Evolutionary conservation across 805 yeast genomes (phyloP), one percentile per base, ranked within the genome.

Genomic region (Starmerella potacharoeniae): DNA sequence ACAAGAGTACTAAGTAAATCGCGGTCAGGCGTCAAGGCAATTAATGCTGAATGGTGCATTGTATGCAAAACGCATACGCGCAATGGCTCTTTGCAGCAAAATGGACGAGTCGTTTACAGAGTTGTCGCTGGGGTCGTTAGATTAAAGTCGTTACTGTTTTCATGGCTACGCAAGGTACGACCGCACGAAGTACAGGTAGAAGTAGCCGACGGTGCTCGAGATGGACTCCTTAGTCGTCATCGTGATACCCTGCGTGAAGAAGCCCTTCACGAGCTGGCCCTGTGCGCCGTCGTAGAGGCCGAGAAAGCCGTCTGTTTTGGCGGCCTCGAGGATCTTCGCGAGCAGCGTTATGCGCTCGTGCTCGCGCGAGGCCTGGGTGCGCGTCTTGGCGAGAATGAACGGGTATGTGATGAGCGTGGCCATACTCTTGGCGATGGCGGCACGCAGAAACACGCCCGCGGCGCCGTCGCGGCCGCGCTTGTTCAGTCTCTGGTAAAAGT

Each of bases 371-470:
- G 68, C 59, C 65, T 88, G 96, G 46, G 85, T 69, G 60, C 93
- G 75, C 1, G 95, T 78, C 62, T 84, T 77, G 3, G 86, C 68
- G 50, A 87, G 79, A 65, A 88, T 95, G 33, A 83, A 72, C 0
- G 96, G 96, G 65, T 89, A 89, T 61, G 87, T 78, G 1, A 80
- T 65, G 6, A 81, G 61, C 55, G 85, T 80, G 17, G 95, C 80
- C 3, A 81, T 62, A 64, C 83, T 76, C 64, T 87, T 88, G 16
- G 93, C 79, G 2, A 73, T 53, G 0, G 88, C 82, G 22, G 93
- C 83, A 4, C 85, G 73, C n/a, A 76, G 71, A 11, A 87, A 74
- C 60, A 80, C 82, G 61, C 85, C 83, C 33, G 68, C 11, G 11
- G 62, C 49, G n/a, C 63, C 56, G 7, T 65, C 64, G 42, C 62